phyloP scores from a whole-genome alignment of 1,284 basidiomycete species.

The Austroboletus rostrupii region DNA sequence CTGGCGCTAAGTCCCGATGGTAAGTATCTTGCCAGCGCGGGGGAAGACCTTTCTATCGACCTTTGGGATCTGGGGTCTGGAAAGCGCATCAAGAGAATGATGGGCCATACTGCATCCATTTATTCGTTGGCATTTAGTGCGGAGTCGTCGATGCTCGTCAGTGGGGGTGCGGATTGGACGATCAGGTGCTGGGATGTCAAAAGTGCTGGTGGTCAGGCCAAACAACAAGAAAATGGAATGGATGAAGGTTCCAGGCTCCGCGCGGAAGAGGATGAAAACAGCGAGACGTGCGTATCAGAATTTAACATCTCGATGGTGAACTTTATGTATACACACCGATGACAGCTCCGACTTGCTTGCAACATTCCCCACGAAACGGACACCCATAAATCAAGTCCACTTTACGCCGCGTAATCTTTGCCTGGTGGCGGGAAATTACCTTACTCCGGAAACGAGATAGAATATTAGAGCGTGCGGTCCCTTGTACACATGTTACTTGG shows the following conservation, averaged over 20 bases:
- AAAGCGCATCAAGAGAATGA: constrained; percentile 94
- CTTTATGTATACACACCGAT: constrained; percentile 3
- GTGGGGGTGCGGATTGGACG: constrained; percentile 89
- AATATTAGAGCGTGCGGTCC: too few relatives aligned
- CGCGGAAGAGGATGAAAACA: constrained; percentile 45
- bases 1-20: constrained; percentile 93
- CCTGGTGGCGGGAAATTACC: constrained; percentile 76
- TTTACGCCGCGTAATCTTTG: constrained; percentile 95
- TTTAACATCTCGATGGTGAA: not conserved
- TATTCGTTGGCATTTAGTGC: constrained; percentile 90
- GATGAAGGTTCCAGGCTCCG: constrained; percentile 32
- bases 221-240: constrained; percentile 53
- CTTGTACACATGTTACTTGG: too few relatives aligned
- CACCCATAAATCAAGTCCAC: constrained; percentile 87
- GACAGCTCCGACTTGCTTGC: constrained; percentile 81
- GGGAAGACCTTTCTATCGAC: constrained; percentile 90
- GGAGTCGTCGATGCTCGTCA: constrained; percentile 87
- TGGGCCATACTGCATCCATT: constrained; percentile 85
- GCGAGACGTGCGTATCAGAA: constrained; percentile 54
- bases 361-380: constrained; percentile 93
- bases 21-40: constrained; percentile 87
- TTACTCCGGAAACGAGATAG: constrained; percentile 55
- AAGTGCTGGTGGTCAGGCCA: constrained; percentile 62
- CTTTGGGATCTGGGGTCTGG: constrained; percentile 96
- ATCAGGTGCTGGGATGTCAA: constrained; percentile 97